Evolutionary conservation across 192 early-diverging fungal genomes (phyloP).

Genomic region (Coemansia sp.): DNA sequence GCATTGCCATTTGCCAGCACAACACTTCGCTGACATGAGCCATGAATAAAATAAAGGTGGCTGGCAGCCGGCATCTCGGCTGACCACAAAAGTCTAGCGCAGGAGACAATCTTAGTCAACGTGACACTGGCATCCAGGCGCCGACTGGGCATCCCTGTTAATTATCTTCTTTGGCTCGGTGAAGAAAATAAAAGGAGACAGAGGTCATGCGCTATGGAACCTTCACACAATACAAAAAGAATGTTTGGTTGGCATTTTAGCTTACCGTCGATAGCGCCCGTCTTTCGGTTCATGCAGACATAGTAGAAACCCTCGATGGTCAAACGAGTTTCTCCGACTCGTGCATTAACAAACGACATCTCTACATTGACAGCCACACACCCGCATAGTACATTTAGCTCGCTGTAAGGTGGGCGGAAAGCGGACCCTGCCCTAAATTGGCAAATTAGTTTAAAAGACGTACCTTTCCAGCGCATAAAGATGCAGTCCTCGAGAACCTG

Average conservation of each 20-base stretch:
- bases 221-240: background rate
- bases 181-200: background rate
- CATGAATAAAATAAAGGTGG: background rate
- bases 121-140: background rate
- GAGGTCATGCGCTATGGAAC: background rate
- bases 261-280: conserved; percentile 60
- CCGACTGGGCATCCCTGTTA: too few species aligned
- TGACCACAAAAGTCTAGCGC: background rate
- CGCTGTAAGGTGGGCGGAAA: background rate
- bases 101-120: background rate
- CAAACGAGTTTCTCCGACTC: conserved; percentile 57
- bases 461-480: conserved; percentile 73
- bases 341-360: conserved; percentile 58
- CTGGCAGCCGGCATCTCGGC: background rate
- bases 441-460: background rate
- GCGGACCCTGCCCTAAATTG: background rate
- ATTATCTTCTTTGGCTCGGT: background rate
- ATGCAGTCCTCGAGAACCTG: conserved; percentile 61
- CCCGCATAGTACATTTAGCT: background rate
- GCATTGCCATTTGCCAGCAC: background rate
- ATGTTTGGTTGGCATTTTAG: background rate
- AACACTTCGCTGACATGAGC: background rate
- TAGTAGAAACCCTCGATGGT: conserved; percentile 72
- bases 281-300: conserved; percentile 61
- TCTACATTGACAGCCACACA: conserved; percentile 23